Base-by-base conservation (phyloP, 176 grass and related monocot genomes). In the Luzula sylvatica region DNA sequence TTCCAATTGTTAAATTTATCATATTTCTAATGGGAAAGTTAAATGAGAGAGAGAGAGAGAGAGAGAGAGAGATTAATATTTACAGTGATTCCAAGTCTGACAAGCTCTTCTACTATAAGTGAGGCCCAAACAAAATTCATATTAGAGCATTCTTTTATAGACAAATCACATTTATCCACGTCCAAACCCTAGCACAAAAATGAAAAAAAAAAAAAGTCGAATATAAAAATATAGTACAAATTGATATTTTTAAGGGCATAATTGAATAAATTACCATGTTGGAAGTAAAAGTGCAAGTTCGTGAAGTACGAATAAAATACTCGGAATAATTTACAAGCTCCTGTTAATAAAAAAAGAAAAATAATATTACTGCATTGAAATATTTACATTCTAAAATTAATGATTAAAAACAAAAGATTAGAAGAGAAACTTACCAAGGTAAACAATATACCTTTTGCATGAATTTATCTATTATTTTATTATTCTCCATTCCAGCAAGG, bases 61-160 rank as follows among this genome's bases (percentile, higher is more conserved):
- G 8, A 20, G 41, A 44, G 20, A 48, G 58, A 62, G 42, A 63
- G 42, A 82, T 45, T n/a, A n/a, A n/a, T n/a, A n/a, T 69, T 92
- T 79, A 95, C 90, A 55, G 70, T 95, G 44, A 95, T 81, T 70
- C 90, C 83, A 46, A 88, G 66, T 65, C 90, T 80, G 70, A 95
- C 80, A 73, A 78, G 87, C 69, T 95, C 90, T 78, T 95, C 90
- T 52, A 95, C 73, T 54, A 95, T 82, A 79, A 95, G 83, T 66
- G 83, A 88, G 52, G 90, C 90, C 90, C 90, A 95, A 66, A 52
- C 58, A 49, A 68, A 65, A 72, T 95, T 95, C 28, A 95, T 82
- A 24, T 95, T 95, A 55, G 83, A 69, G 55, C 58, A 76, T 38
- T 70, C 66, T 65, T 78, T 72, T 67, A 82, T 78, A 3, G 66